Percentiles rank a stretch among this genome's conserved stretches.
These are phyloP conservation scores for Inga leiocalycina DNA, from an alignment of 306 rosid species.

Conservation along the genomic window DNA sequence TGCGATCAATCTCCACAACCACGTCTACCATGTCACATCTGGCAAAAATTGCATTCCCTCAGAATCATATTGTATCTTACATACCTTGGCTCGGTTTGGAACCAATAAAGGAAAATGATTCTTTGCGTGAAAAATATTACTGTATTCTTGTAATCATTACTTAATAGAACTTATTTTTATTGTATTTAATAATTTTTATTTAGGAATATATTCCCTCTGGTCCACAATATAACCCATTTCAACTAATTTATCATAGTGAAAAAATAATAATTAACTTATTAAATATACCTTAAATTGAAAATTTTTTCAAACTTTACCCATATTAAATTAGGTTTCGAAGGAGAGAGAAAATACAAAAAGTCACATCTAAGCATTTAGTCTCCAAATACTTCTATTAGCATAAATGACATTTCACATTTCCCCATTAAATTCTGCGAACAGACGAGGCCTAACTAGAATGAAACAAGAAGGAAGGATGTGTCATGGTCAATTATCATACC, in stretches of 20 bases:
- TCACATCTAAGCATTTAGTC: no score
- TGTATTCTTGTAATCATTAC: not conserved
- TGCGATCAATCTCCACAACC: slow-evolving; percentile 78
- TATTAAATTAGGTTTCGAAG: no score
- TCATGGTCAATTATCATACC: slow-evolving; percentile 50
- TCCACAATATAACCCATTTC: no score
- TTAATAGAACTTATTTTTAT: not conserved
- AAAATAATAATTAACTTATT: no score
- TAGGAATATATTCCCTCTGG: no score
- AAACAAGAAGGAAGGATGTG: slow-evolving; percentile 19
- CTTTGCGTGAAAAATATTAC: not conserved
- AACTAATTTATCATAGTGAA: no score
- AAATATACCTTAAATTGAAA: no score
- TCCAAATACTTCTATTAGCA: no score
- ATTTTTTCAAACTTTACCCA: no score
- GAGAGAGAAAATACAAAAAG: no score
- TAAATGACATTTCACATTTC: not conserved
- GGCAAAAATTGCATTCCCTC: slow-evolving; percentile 29
- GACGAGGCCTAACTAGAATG: not conserved
- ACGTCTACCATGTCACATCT: slow-evolving; percentile 73
- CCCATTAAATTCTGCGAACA: not conserved
- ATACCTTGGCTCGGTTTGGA: not conserved
- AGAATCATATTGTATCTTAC: slow-evolving; percentile 29
- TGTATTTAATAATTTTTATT: no score
- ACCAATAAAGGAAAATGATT: not conserved